Base-by-base conservation (phyloP, 495 filamentous ascomycete species). In the Aspergillus homomorphus region DNA sequence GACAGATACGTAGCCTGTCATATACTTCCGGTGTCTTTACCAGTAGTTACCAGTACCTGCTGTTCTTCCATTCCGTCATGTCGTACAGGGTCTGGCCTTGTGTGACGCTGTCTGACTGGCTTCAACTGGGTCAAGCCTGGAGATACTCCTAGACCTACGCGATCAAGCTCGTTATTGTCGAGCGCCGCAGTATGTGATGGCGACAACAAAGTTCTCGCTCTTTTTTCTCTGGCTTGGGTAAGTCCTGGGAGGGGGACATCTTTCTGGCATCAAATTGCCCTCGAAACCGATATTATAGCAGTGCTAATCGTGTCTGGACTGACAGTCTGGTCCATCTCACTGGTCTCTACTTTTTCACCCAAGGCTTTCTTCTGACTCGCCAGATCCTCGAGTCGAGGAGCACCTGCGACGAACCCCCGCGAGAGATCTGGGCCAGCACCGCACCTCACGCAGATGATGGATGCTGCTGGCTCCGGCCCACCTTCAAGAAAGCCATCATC, bases 391-490 rank as follows among this genome's bases (percentile, higher is more conserved):
- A 90, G 45, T 79, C 90, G 56, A 89, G 89, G 65, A 96, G 92
- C 18, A 72, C 78, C 45, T 98, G 94, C 73, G 76, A 80, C 12
- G 65, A 74, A 41, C 50, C 50, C 64, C 55, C 48, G 16, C 14
- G 43, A 26, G 41, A 30, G 3, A 12, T 26, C 0, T 28, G 9
- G 9, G 6, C 38, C n/a, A 1, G 20, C 19, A 23, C 24, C n/a
- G 69, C 49, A 56, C 63, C 16, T 28, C 26, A 49, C 63, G 21
- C 19, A 24, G 28, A 50, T 58, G 79, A 81, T 18, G 76, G 79
- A 33, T 93, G 92, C 51, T 98, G 93, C 77, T 98, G 93, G 93
- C 90, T 96, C 69, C 89, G 90, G 14, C 91, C 88, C 73, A 88
- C 82, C n/a, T 98, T 97, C 67, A 80, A 92, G 59, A 91, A 90